Conservation (phyloP, 805 yeast genomes). For the Teunomyces kruisii region DNA sequence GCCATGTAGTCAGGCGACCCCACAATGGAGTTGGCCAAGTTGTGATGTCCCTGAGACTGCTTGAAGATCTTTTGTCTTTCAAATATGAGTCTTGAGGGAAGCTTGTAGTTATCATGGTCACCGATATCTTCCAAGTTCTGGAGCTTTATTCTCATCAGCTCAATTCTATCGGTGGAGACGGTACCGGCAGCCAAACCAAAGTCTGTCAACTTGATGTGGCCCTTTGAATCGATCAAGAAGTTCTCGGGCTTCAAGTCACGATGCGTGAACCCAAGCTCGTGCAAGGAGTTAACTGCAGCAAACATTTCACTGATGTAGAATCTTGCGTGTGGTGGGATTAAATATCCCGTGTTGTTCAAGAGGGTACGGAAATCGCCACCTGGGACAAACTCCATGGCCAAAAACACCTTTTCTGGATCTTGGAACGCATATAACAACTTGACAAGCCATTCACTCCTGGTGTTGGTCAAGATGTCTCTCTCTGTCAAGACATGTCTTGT, state of each 20-base stretch:
- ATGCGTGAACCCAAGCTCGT: conserved; percentile 93
- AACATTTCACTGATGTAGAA: conserved; percentile 97
- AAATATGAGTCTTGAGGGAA: conserved; percentile 66
- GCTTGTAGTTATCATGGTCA: conserved; percentile 47
- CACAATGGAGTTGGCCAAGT: conserved; percentile 91
- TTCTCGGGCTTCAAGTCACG: conserved; percentile 96
- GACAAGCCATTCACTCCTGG: conserved; percentile 94
- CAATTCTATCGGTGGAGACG: conserved; percentile 88
- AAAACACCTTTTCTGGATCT: conserved; percentile 81
- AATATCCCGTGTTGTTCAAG: conserved; percentile 86
- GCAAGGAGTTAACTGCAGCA: conserved; percentile 88
- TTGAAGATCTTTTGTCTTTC: conserved; percentile 89
- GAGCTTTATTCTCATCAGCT: conserved; percentile 76
- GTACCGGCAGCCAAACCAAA: conserved; percentile 98
- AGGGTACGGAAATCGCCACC: conserved; percentile 98
- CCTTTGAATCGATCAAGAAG: conserved; percentile 83
- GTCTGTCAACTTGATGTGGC: conserved; percentile 92
- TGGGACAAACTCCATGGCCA: conserved; percentile 99
- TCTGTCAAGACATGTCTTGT: conserved; percentile 95
- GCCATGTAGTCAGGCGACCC: conserved; percentile 99
- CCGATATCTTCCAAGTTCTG: conserved; percentile 68
- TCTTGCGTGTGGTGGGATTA: conserved; percentile 93
- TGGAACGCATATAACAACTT: conserved; percentile 93
- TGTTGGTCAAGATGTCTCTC: conserved; percentile 93
- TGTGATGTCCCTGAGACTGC: conserved; percentile 75